Base-by-base conservation (phyloP, 2,329 filamentous ascomycete species). In the Sporothrix sp. region DNA sequence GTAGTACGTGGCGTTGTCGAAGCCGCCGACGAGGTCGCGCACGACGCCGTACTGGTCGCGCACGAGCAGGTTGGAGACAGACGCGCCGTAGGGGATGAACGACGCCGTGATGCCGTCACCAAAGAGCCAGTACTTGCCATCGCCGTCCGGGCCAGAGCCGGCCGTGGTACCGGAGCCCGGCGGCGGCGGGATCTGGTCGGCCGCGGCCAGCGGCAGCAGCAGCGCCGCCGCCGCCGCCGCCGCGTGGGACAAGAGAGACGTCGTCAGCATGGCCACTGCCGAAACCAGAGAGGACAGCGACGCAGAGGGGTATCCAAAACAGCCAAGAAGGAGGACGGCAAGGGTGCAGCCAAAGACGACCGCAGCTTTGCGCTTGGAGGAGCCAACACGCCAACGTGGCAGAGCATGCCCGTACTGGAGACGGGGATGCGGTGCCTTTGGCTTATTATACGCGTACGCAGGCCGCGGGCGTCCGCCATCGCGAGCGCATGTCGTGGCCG, bases 1-100 rank as follows among this genome's bases (percentile, higher is more conserved):
- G 67, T 89, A 90, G 67, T 84, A 80, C 48, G 70, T 78, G 40
- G 85, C 84, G 61, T 88, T 88, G 68, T 90, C 85, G 59, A 81
- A 89, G 43, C 85, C 85, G 42, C 76, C 74, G 1, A 90, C 79
- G 45, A 90, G 70, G 61, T 90, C 85, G 53, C 84, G 76, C 61
- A 78, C 72, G 38, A 84, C 68, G 40, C 84, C 84, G 57, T 82
- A 73, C 58, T 78, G 77, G 64, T 88, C 85, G 33, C 78, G 74
- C 63, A 90, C 73, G 63, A 85, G 72, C 48, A 90, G 70, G 61
- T 88, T 84, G 52, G 82, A 76, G 59, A 90, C 76, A 52, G 81
- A 80, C 7, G 85, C 85, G 54, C 84, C 85, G 60, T 89, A 89
- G 1, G 83, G 74, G 40, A 89, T 81, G 65, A 89, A 89, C 42